Conservation (phyloP, 352 stramenopile species). For the Phytopythium mirpurense region DNA sequence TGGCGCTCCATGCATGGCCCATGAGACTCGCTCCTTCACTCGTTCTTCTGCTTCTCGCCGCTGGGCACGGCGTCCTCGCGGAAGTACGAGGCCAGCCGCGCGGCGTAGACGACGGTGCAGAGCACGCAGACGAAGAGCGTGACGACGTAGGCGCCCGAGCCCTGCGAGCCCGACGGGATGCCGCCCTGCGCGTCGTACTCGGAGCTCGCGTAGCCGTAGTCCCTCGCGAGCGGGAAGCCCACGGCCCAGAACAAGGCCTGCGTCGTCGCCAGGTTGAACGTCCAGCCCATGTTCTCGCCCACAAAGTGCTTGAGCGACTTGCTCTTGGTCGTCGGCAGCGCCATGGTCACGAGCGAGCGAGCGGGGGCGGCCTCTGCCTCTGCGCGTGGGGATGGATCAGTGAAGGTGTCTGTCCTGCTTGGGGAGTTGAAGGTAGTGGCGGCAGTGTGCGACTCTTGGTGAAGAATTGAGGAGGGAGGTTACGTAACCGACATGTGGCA, state of each 20-base stretch:
- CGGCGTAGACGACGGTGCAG: slow-evolving; percentile 63
- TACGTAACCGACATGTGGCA: too few relatives aligned
- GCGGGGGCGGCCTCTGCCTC: too few relatives aligned
- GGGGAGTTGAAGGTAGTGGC: too few relatives aligned
- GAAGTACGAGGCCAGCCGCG: slow-evolving; percentile 53
- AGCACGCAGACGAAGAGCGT: slow-evolving; percentile 74
- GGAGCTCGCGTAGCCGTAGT: slow-evolving; percentile 78
- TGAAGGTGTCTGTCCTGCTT: too few relatives aligned
- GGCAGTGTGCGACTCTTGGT: too few relatives aligned
- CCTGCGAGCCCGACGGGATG: slow-evolving; percentile 71
- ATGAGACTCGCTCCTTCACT: slow-evolving; percentile 7
- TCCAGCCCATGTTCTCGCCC: slow-evolving; percentile 74
- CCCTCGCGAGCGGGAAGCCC: slow-evolving; percentile 63
- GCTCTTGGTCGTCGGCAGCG: slow-evolving; percentile 2
- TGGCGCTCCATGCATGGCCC: too few relatives aligned
- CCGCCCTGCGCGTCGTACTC: slow-evolving; percentile 72
- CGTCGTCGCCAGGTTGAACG: slow-evolving; percentile 79
- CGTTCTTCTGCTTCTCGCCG: slow-evolving; percentile 24
- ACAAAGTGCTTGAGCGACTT: slow-evolving; percentile 60
- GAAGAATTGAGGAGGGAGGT: too few relatives aligned
- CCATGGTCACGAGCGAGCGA: slow-evolving; percentile 1
- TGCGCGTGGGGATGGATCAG: too few relatives aligned
- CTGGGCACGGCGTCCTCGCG: slow-evolving; percentile 15
- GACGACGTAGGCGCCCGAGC: slow-evolving; percentile 74
- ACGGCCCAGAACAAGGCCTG: slow-evolving; percentile 82